Evolutionary conservation across 1,284 basidiomycete genomes (phyloP), one percentile per base, ranked within the genome.

Genomic region (Tetrapyrgos nigripes): DNA sequence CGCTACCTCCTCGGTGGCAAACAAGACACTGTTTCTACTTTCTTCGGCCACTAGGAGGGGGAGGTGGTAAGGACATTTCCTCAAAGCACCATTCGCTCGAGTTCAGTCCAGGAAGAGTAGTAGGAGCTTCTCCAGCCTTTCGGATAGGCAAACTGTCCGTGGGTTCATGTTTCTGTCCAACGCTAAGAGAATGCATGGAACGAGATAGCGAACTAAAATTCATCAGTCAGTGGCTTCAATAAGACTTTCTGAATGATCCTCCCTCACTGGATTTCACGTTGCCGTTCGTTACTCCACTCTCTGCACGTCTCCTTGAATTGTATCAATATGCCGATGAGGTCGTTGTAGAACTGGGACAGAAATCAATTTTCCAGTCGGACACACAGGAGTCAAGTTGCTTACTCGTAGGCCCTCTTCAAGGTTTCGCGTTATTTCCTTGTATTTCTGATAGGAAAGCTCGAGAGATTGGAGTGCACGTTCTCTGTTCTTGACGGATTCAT

Each of bases 361-460:
- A 37, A 17, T 47, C 4, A 37, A 8, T 1, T 17, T 29, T 6
- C 23, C 4, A 23, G 10, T 11, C 13, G 1, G 9, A 46, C 21
- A 33, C n/a, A 28, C 28, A 21, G 47, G 9, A 13, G 13, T 5
- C n/a, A 8, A 14, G 11, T 5, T 19, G n/a, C 56, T 13, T 64
- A 89, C 92, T 79, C 94, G 90, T 64, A 94, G 82, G 1, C 96
- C 96, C 71, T 98, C 96, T 53, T 93, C 89, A 11, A 97, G 79
- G 70, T 98, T 95, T 55, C 87, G 85, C 1, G 80, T 81, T 17
- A 97, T 91, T 73, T 98, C 96, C 50, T 86, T 83, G 74, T 96
- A 97, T 69, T 94, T 94, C 75, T 89, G 89, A 73, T 94, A 94
- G 0, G 94, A 93, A 33, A 91, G 74, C 65, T 97, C 94, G 52